phyloP scores from a whole-genome alignment of 208 protist genomes.

The Crithidia expoeki region DNA sequence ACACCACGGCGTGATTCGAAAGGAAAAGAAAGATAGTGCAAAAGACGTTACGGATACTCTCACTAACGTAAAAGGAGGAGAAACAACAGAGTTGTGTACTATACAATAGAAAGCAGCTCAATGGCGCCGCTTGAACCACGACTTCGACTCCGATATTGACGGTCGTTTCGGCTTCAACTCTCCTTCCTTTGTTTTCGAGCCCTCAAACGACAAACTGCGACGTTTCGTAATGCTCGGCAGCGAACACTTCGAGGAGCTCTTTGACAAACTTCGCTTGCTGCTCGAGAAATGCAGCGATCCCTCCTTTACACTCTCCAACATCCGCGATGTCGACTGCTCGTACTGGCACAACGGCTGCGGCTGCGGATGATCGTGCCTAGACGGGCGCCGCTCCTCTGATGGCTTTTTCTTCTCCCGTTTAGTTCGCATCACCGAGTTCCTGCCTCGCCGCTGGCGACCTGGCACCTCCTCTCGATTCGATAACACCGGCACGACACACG shows the following conservation, averaged over 20 bases:
- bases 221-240: neutral
- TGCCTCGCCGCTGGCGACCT: neutral
- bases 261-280: too few species aligned
- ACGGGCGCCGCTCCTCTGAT: neutral
- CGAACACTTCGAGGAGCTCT: neutral
- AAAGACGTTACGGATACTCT: too few species aligned
- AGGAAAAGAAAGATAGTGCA: too few species aligned
- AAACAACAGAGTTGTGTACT: too few species aligned
- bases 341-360: too few species aligned
- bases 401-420: neutral
- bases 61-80: too few species aligned
- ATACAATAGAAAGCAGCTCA: too few species aligned
- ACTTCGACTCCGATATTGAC: neutral
- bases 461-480: constrained; percentile 7
- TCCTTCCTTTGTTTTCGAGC: neutral
- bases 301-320: neutral
- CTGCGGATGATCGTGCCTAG: neutral
- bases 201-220: neutral
- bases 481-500: neutral
- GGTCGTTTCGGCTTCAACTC: neutral
- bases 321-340: neutral
- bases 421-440: neutral
- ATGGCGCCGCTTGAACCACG: neutral
- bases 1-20: too few species aligned
- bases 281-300: neutral